Evolutionary conservation across 768 basidiomycete genomes (phyloP), one percentile per base, ranked within the genome.

Genomic region (Megacollybia marginata): DNA sequence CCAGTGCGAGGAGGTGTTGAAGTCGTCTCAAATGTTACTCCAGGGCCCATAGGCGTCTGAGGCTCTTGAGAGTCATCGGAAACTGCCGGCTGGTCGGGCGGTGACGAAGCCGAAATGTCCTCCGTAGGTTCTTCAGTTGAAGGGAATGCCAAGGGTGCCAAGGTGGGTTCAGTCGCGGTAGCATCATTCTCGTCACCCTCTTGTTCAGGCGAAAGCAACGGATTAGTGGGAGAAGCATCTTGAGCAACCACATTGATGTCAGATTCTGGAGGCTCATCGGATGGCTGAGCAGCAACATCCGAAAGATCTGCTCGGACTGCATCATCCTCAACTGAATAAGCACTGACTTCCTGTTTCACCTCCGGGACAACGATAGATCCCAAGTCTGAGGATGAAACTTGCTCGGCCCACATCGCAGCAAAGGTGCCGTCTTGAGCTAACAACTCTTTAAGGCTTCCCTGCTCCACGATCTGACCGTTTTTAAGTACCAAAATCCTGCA

Each of bases 391-490:
- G 83, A 74, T 19, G 81, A 80, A 31, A 86, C 71, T 59, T 94
- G 88, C 61, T 90, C 82, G 1, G 87, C 82, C 92, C 93, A 96
- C 88, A 94, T 87, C 1, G 78, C 72, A 11, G 88, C 85, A 57
- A 92, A 93, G 35, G 80, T 59, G 46, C 88, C 88, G 55, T 85
- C 77, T 42, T 68, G 66, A 31, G 80, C 79, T 43, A 93, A 66
- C 32, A 96, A 72, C 53, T 93, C 89, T 51, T 77, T 80, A 64
- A 92, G 91, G 38, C 67, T 78, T 9, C 92, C 92, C 52, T 79
- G 78, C 65, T 97, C 95, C 35, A 87, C 72, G 42, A 98, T 85
- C 59, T 83, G 80, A 4, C 95, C 94, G 59, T 96, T 87, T 57
- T 88, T 88, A 52, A 98, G 80, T 20, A 96, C 92, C 46, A 95